Evolutionary conservation across 495 filamentous ascomycete species (phyloP).

Genomic region (Clohesyomyces aquaticus): DNA sequence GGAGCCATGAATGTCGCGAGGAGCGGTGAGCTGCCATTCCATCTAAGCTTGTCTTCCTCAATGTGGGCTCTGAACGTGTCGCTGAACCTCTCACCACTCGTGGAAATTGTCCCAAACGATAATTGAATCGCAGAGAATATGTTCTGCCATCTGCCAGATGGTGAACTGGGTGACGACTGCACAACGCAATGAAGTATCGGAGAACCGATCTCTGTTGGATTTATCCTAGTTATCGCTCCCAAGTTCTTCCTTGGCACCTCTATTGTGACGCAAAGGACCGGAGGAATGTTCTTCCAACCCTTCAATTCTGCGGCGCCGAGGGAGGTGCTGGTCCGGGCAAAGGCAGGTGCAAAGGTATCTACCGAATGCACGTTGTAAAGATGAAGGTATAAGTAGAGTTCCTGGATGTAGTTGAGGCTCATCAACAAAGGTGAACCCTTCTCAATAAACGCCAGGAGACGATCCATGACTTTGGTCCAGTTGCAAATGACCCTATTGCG

Average conservation of each 20-base stretch:
- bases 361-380: constrained; percentile 4
- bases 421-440: constrained; percentile 38
- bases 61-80: constrained; percentile 1
- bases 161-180: constrained; percentile 4
- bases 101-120: constrained; percentile 7
- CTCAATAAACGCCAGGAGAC: constrained; percentile 12
- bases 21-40: background rate
- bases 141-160: background rate
- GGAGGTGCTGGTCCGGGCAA: constrained; percentile 6
- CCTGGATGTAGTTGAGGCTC: constrained; percentile 42
- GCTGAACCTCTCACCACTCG: background rate
- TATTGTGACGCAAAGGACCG: constrained; percentile 11
- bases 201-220: background rate
- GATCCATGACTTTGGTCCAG: background rate
- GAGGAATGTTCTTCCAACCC: constrained; percentile 10
- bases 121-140: constrained; percentile 2
- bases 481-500: background rate
- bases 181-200: constrained; percentile 6
- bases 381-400: constrained; percentile 14
- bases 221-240: background rate
- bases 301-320: constrained; percentile 8
- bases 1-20: constrained; percentile 5
- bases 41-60: constrained; percentile 8
- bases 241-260: constrained; percentile 8
- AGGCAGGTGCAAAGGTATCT: constrained; percentile 3